Conservation (phyloP, 1,139 yeast species). For the Saccharomyces hybrid region DNA sequence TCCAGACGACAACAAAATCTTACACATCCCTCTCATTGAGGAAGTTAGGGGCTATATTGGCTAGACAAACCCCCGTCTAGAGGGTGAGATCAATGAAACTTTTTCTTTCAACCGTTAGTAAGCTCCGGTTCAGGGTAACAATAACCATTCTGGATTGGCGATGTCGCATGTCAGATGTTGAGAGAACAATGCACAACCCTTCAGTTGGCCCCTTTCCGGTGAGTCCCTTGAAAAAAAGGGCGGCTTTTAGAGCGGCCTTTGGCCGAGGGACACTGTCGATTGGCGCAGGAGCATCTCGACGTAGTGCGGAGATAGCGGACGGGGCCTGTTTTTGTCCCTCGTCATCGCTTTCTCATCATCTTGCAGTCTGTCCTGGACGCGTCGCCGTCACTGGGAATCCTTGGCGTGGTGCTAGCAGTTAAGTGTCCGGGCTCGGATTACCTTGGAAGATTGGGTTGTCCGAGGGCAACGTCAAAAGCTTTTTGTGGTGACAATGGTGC, state of each 20-base stretch:
- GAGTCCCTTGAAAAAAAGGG: background rate
- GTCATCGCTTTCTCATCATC: background rate
- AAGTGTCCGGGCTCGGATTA: background rate
- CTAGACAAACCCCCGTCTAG: background rate
- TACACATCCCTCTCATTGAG: background rate
- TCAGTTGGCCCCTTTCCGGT: background rate
- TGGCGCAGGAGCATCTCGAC: background rate
- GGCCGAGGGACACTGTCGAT: background rate
- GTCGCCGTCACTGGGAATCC: background rate
- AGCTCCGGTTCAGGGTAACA: background rate
- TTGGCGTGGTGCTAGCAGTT: background rate
- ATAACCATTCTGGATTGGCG: background rate
- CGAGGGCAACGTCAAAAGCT: no score
- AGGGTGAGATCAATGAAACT: background rate
- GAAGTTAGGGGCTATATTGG: background rate
- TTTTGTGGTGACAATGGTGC: no score
- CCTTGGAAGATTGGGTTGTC: no score
- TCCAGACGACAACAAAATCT: background rate
- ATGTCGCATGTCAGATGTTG: background rate
- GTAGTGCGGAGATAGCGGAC: background rate
- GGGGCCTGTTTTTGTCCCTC: background rate
- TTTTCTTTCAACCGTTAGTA: background rate
- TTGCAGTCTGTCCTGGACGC: background rate
- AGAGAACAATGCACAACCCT: background rate
- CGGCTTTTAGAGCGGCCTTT: background rate